Conservation (phyloP, 768 basidiomycete genomes). For the Boletus patriciae region DNA sequence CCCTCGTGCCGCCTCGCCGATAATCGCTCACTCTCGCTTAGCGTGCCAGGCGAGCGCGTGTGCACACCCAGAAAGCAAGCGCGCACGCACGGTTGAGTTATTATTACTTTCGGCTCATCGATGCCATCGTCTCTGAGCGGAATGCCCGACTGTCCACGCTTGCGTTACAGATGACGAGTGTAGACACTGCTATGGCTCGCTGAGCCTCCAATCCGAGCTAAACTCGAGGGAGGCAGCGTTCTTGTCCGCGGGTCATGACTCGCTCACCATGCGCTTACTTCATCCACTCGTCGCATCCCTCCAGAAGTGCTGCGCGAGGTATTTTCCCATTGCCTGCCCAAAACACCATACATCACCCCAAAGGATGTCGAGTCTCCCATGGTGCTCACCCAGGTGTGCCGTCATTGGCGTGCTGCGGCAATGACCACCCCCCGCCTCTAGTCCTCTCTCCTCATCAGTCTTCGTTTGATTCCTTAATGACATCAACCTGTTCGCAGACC, state of each 20-base stretch:
- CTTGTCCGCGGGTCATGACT: constrained; percentile 23
- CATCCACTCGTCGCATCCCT: constrained; percentile 22
- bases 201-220: constrained; percentile 12
- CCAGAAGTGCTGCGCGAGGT: constrained; percentile 34
- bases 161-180: constrained; percentile 16
- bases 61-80: too few relatives aligned
- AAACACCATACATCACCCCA: constrained; percentile 27
- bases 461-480: constrained; percentile 31
- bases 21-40: too few relatives aligned
- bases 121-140: constrained; percentile 20
- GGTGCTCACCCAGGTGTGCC: constrained; percentile 30
- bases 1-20: too few relatives aligned
- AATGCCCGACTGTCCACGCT: constrained; percentile 22
- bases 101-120: too few relatives aligned
- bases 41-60: too few relatives aligned
- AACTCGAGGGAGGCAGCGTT: constrained; percentile 18
- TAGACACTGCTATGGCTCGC: constrained; percentile 20
- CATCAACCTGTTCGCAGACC: constrained; percentile 12
- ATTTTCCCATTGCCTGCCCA: constrained; percentile 30
- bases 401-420: constrained; percentile 32
- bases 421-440: constrained; percentile 34
- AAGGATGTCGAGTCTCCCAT: constrained; percentile 21
- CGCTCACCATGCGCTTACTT: constrained; percentile 24
- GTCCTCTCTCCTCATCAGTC: constrained; percentile 28
- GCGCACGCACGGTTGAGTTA: too few relatives aligned